Evolutionary conservation across 208 protist genomes (phyloP).

Genomic region (Acanthamoeba comandoni): DNA sequence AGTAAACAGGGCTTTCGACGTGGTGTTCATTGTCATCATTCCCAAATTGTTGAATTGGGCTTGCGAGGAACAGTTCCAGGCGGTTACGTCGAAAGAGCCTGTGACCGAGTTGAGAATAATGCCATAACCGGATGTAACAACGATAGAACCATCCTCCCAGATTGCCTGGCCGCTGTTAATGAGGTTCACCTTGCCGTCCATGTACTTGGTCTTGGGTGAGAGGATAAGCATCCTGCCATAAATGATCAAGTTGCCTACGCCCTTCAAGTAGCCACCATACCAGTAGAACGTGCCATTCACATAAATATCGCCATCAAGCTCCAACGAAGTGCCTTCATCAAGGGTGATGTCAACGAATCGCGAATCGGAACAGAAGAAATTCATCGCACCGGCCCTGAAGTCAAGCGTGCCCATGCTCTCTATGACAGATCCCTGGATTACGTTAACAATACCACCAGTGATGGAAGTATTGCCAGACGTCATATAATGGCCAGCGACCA

Average conservation of each 20-base stretch:
- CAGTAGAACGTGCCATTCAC: slow-evolving; percentile 69
- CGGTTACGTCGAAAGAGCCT: slow-evolving; percentile 37
- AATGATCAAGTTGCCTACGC: slow-evolving; percentile 59
- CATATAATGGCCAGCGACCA: slow-evolving; percentile 44
- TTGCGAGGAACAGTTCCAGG: slow-evolving; percentile 29
- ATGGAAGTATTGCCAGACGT: slow-evolving; percentile 59
- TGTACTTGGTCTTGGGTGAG: slow-evolving; percentile 25
- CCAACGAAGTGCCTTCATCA: slow-evolving; percentile 50
- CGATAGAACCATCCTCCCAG: slow-evolving; percentile 60
- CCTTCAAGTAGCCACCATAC: slow-evolving; percentile 71
- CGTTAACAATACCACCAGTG: slow-evolving; percentile 56
- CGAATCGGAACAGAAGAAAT: slow-evolving; percentile 72
- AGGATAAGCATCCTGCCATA: slow-evolving; percentile 53
- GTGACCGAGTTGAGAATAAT: slow-evolving; percentile 17
- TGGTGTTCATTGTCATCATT: not conserved
- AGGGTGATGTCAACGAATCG: slow-evolving; percentile 58
- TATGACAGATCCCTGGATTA: slow-evolving; percentile 65
- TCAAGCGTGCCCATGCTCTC: slow-evolving; percentile 64
- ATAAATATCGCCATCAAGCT: slow-evolving; percentile 68
- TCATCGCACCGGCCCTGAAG: slow-evolving; percentile 47
- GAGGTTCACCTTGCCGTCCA: slow-evolving; percentile 60
- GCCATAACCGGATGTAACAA: not conserved
- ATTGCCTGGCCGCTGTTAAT: slow-evolving; percentile 40
- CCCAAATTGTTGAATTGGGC: slow-evolving; percentile 17
- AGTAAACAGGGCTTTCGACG: slow-evolving; percentile 15